Base-by-base conservation (phyloP, 768 basidiomycete species). In the Clavulina sp. region DNA sequence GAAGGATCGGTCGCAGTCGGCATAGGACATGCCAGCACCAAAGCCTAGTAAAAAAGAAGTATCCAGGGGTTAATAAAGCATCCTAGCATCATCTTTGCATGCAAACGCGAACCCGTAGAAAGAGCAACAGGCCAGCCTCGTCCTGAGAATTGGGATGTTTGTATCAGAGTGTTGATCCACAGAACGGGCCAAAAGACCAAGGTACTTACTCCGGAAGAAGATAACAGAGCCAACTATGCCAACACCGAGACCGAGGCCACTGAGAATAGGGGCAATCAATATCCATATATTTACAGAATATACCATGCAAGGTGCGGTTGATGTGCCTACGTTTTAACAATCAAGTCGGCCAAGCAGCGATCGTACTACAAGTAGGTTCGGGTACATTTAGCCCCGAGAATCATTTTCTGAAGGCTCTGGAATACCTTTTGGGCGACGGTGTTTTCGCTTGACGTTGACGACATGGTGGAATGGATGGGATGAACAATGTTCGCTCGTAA, bases 1-100 rank as follows among this genome's bases (percentile, higher is more conserved):
- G 77, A 92, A 93, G 16, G 83, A 81, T 48, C 87, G 77, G 68
- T 93, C 85, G 67, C 88, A 91, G 73, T 92, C 88, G 29, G 84
- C 80, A 62, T 87, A 91, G 28, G 88, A 86, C 49, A 78, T 77
- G 40, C 88, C 88, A 36, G 79, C 73, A 31, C 88, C 88, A 62
- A 91, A 89, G 32, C 88, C 88, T 36, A 56, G 28, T 16, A n/a
- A 13, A 30, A 18, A 19, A 7, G 19, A 51, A 19, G n/a, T 7
- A 49, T 7, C n/a, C 34, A 9, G 43, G 43, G 43, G 24, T 36
- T 33, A 16, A 6, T 38, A 16, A 7, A 7, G 28, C 18, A 30
- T 49, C 30, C 19, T n/a, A 52, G 43, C 13, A 9, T 46, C 9
- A n/a, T n/a, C n/a, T n/a, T n/a, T n/a, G 34, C 13, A 41, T 30